Percentiles rank a stretch among this genome's conserved stretches.
phyloP scores from a whole-genome alignment of 1,139 yeast species.

The Kodamaea arcana region DNA sequence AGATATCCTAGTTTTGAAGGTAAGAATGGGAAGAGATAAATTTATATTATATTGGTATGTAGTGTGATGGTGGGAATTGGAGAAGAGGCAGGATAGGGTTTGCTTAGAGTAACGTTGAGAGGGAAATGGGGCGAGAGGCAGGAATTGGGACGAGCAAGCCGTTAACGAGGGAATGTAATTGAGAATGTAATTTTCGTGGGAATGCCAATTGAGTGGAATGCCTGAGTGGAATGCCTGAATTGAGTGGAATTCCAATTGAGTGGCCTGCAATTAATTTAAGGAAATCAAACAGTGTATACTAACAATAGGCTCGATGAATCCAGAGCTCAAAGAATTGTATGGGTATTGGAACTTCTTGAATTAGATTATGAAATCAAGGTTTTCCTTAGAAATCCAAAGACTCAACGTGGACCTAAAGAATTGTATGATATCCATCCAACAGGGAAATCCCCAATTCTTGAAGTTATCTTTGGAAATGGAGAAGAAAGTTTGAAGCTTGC shows the following conservation, averaged over 20 bases:
- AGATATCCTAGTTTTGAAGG: not conserved
- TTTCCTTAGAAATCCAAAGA: constrained; percentile 44
- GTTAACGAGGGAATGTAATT: too few relatives aligned
- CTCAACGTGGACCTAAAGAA: constrained; percentile 43
- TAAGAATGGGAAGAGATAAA: constrained; percentile 15
- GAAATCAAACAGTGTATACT: constrained; percentile 3
- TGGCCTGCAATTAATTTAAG: not conserved
- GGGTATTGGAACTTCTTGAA: constrained; percentile 52
- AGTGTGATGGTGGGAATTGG: too few relatives aligned
- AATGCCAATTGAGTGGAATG: too few relatives aligned
- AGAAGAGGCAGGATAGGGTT: too few relatives aligned
- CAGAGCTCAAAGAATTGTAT: constrained; percentile 49
- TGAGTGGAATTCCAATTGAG: not conserved
- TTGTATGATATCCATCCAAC: constrained; percentile 51
- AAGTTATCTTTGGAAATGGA: constrained; percentile 45
- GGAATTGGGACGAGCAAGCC: too few relatives aligned
- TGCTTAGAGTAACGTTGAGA: too few relatives aligned
- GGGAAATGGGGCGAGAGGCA: too few relatives aligned
- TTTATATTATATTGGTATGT: constrained; percentile 32
- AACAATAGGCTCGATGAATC: constrained; percentile 45
- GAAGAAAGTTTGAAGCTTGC: constrained; percentile 29
- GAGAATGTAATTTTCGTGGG: too few relatives aligned
- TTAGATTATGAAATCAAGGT: constrained; percentile 49
- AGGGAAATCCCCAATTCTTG: constrained; percentile 55
- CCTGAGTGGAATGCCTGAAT: too few relatives aligned